phyloP scores from a whole-genome alignment of 139 green algal species.

The Mesostigma viride region DNA sequence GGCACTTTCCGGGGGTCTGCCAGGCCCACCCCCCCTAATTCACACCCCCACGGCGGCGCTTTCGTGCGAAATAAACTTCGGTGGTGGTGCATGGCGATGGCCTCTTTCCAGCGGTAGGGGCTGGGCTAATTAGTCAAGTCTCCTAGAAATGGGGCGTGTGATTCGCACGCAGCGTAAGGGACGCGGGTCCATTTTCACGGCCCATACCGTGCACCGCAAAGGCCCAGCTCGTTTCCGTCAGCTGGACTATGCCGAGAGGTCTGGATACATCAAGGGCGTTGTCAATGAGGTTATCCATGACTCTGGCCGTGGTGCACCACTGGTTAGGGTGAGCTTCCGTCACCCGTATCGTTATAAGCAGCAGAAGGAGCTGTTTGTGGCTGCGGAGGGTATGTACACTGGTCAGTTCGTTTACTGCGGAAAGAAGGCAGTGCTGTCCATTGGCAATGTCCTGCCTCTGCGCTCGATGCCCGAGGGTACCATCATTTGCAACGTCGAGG shows the following conservation, averaged over 20 bases:
- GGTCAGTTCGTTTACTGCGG: conserved; percentile 97
- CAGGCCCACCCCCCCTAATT: no score
- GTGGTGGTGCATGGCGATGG: no score
- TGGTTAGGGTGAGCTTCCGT: conserved; percentile 87
- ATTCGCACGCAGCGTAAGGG: conserved; percentile 97
- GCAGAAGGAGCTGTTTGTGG: conserved; percentile 93
- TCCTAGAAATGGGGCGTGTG: conserved; percentile 93
- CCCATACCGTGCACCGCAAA: conserved; percentile 89
- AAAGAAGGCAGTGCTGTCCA: conserved; percentile 84
- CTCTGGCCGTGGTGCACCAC: conserved; percentile 82
- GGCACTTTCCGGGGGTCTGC: no score
- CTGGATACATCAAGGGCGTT: conserved; percentile 59
- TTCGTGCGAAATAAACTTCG: no score
- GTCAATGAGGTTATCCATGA: conserved; percentile 98
- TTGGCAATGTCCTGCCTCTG: conserved; percentile 96
- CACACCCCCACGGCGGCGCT: no score
- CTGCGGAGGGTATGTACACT: conserved; percentile 90
- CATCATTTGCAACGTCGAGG: conserved; percentile 97
- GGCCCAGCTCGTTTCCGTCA: conserved; percentile 77
- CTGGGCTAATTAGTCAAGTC: no score
- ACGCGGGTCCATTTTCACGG: conserved; percentile 87
- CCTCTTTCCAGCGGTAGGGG: no score
- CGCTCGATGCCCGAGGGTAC: conserved; percentile 95
- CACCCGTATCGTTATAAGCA: conserved; percentile 83
- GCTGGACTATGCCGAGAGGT: conserved; percentile 38